Conservation (phyloP, 345 rosid genomes). For the Eucalyptus curtisii region DNA sequence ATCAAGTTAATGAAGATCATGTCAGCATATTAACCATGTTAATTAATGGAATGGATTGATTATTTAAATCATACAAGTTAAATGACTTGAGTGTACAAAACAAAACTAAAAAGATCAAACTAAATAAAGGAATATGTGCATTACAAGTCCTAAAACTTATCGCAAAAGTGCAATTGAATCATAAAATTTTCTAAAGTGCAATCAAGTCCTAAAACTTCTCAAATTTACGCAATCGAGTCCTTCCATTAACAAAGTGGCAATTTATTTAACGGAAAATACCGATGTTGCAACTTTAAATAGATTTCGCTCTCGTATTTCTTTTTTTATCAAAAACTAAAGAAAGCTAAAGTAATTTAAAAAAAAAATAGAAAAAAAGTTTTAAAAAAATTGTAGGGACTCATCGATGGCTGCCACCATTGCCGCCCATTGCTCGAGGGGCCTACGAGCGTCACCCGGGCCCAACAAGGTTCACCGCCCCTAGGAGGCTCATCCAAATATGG, state of each 20-base stretch:
- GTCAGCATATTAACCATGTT: background rate
- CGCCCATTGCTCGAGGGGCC: no score
- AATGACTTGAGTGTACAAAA: background rate
- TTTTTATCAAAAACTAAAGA: no score
- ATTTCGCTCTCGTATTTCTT: no score
- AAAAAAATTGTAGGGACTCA: no score
- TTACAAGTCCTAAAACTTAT: no score
- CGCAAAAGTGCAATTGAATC: fast-evolving
- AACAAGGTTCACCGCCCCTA: fast-evolving
- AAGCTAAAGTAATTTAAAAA: no score
- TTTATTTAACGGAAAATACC: no score
- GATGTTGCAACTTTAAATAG: fast-evolving
- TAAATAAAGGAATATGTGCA: background rate
- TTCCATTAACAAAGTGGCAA: fast-evolving
- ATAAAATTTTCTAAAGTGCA: fast-evolving
- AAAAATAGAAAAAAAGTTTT: no score
- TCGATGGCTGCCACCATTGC: no score
- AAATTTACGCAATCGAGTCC: no score
- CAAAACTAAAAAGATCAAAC: background rate
- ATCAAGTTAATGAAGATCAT: background rate
- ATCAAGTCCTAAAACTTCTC: fast-evolving
- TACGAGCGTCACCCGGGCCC: fast-evolving
- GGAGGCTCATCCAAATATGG: no score
- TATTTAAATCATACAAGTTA: background rate
- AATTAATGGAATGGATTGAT: background rate